Evolutionary conservation across 192 early-diverging fungal species (phyloP).

Genomic region (Kickxella alabastrina): DNA sequence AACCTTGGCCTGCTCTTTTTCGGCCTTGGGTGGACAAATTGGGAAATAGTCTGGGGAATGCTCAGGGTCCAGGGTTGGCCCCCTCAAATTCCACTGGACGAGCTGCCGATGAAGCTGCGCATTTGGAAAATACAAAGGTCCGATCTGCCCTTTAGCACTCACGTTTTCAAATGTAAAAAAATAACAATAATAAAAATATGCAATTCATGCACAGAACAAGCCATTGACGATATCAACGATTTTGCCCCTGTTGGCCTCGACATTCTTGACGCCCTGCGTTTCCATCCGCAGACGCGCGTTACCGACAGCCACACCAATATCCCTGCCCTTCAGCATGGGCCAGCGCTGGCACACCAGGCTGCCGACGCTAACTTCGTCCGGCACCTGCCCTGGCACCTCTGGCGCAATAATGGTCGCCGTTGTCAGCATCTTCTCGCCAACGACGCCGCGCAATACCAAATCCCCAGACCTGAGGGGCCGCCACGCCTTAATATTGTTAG

Average conservation of each 20-base stretch:
- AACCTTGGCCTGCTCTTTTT: no score
- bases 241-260: conserved; percentile 18
- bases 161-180: no score
- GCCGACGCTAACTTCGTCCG: conserved; percentile 39
- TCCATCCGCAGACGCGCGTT: conserved; percentile 21
- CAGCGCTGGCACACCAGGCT: conserved; percentile 33
- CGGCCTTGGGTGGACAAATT: no score
- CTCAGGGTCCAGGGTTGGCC: no score
- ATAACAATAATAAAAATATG: neutral
- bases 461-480: conserved; percentile 14
- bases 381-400: neutral
- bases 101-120: no score
- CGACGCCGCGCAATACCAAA: conserved; percentile 24
- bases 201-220: no score
- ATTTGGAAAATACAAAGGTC: no score
- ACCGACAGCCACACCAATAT: conserved; percentile 29
- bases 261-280: conserved; percentile 25
- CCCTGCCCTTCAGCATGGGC: conserved; percentile 35
- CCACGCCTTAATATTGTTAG: conserved; percentile 25
- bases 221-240: conserved; percentile 27
- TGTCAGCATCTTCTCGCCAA: conserved; percentile 31
- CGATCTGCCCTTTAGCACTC: no score
- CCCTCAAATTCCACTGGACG: no score
- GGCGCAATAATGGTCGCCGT: conserved; percentile 22
- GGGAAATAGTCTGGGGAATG: no score